Conservation (phyloP, 352 stramenopile species). For the Discostella stelligera region DNA sequence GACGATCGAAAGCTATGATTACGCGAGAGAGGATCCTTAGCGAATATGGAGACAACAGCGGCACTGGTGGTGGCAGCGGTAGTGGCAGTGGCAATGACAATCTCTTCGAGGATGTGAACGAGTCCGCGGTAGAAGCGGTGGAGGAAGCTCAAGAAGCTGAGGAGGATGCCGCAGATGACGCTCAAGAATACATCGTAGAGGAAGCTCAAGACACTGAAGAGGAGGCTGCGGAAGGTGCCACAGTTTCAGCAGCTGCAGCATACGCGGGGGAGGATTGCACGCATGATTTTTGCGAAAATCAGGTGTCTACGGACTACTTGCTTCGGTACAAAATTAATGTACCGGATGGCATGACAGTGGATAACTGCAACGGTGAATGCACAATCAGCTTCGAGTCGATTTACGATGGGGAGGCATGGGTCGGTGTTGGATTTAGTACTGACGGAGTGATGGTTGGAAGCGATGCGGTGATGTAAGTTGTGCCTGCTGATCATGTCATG, state of each 20-base stretch:
- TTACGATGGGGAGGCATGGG: slow-evolving; percentile 26
- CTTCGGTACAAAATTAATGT: slow-evolving; percentile 24
- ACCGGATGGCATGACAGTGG: slow-evolving; percentile 2
- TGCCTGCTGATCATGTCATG: not conserved
- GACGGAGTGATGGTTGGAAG: slow-evolving; percentile 22
- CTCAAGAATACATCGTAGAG: no score
- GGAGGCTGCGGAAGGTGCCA: no score
- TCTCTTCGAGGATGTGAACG: not conserved
- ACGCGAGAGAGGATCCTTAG: no score
- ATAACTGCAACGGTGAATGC: slow-evolving; percentile 1
- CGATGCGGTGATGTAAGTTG: slow-evolving; percentile 32
- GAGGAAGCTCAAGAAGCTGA: not conserved
- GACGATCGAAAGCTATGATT: no score
- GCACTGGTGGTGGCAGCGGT: no score
- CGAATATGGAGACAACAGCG: not conserved
- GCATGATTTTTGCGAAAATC: slow-evolving; percentile 3
- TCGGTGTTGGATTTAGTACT: slow-evolving; percentile 21
- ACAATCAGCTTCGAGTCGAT: slow-evolving; percentile 25
- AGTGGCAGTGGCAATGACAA: not conserved
- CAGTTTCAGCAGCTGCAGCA: not conserved
- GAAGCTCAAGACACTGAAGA: no score
- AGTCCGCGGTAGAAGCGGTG: not conserved
- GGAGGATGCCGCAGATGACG: not conserved
- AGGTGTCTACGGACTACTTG: slow-evolving; percentile 6
- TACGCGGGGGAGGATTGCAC: not conserved